A percentile compares a stretch with the other conserved stretches of the same genome.
These are phyloP conservation scores for Brettanomyces naardenensis DNA, from an alignment of 805 yeast genomes.

Conservation along the genomic window DNA sequence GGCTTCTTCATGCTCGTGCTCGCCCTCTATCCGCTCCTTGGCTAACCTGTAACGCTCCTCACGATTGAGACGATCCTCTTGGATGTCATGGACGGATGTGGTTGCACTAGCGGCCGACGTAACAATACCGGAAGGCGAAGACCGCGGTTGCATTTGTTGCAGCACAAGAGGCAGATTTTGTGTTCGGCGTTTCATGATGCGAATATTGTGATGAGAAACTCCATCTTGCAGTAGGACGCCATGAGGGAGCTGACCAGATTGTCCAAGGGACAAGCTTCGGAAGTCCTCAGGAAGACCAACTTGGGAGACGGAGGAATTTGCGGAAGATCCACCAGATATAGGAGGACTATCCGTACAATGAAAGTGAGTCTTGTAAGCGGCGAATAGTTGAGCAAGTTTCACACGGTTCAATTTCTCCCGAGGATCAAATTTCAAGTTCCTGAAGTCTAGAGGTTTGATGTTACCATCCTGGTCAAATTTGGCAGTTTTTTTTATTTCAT, in stretches of 20 bases:
- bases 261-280: background rate
- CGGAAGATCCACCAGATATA: background rate
- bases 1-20: conserved; percentile 21
- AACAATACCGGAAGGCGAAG: background rate
- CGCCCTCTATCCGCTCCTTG: conserved; percentile 27
- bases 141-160: conserved; percentile 1
- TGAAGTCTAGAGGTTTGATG: conserved; percentile 24
- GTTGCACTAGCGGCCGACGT: conserved; percentile 6
- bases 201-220: conserved; percentile 1
- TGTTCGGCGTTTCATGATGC: conserved; percentile 1
- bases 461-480: conserved; percentile 25
- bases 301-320: background rate
- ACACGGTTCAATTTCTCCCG: conserved; percentile 25
- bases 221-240: background rate
- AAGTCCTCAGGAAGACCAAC: background rate
- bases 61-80: conserved; percentile 30
- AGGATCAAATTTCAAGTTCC: conserved; percentile 24
- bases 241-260: background rate
- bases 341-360: conserved; percentile 1
- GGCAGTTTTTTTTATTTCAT: conserved; percentile 23
- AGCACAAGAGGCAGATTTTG: conserved; percentile 3
- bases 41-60: conserved; percentile 35
- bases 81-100: conserved; percentile 14
- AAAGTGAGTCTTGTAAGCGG: conserved; percentile 11
- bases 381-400: conserved; percentile 20